Evolutionary conservation across 805 yeast genomes (phyloP).

Genomic region (Candida orba): DNA sequence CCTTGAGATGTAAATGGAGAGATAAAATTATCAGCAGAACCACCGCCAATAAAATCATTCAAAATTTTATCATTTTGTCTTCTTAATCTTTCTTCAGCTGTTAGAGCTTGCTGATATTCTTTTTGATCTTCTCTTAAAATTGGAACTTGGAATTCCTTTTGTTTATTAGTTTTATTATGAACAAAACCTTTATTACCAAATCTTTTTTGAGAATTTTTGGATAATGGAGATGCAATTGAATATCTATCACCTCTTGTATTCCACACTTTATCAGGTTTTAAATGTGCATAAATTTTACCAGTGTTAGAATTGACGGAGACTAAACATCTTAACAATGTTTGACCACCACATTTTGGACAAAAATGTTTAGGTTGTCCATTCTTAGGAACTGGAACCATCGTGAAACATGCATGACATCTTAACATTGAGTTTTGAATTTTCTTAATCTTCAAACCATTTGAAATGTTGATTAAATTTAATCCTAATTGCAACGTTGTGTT

Average conservation of each 20-base stretch:
- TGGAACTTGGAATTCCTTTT: conserved; percentile 42
- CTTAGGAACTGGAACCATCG: conserved; percentile 69
- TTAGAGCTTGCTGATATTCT: conserved; percentile 82
- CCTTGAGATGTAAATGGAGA: conserved; percentile 79
- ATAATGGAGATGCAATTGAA: conserved; percentile 80
- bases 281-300: conserved; percentile 81
- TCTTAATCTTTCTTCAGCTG: conserved; percentile 82
- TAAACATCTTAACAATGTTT: conserved; percentile 82
- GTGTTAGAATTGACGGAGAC: conserved; percentile 74
- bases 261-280: conserved; percentile 93
- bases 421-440: conserved; percentile 88
- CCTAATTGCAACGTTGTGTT: conserved; percentile 92
- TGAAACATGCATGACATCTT: conserved; percentile 96
- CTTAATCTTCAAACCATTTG: conserved; percentile 78
- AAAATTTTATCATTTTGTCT: conserved; percentile 79
- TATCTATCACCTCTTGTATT: conserved; percentile 77
- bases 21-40: conserved; percentile 76
- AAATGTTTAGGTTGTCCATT: conserved; percentile 75
- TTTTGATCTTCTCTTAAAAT: conserved; percentile 88
- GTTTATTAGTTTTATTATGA: conserved; percentile 53
- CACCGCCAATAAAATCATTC: conserved; percentile 92
- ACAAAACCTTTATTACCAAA: conserved; percentile 77
- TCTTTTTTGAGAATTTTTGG: conserved; percentile 62
- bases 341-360: conserved; percentile 94
- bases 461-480: conserved; percentile 72